Base-by-base conservation (phyloP, 805 yeast species). In the Zygosaccharomyces bisporus region DNA sequence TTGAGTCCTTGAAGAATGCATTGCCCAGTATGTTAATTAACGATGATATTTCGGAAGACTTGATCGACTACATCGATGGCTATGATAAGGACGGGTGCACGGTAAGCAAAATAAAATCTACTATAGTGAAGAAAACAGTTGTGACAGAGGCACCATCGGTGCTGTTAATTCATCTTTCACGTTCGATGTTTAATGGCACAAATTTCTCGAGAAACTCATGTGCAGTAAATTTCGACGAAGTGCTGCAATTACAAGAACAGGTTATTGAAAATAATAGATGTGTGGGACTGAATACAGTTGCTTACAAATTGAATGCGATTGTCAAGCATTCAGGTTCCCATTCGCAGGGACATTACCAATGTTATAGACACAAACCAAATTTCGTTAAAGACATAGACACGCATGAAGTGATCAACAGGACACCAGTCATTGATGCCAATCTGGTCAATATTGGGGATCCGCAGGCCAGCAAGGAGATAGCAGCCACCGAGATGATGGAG, bases 271-370 rank as follows among this genome's bases (percentile, higher is more conserved):
- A 48, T 34, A 41, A 55, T 37, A 46, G 45, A 34, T 47, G 51
- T 37, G 49, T 47, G 5, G 53, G 54, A 2, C 44, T 49, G 6
- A 39, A 49, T 46, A 64, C 50, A 55, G 65, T 66, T 47, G 73
- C 68, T 32, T 89, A 86, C 61, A 69, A 70, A 47, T 70, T 93
- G 29, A 76, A 74, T 49, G 84, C 96, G 0, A 69, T 87, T 49
- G 80, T 93, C 14, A 76, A 89, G 52, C 98, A 93, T 61, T 79
- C 81, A 36, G 99, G 99, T 0, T 80, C 91, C 1, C 97, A 90
- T 63, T 75, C 81, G 16, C 77, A 80, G 34, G 98, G 98, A 1
- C 98, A 90, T 59, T 90, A 89, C 60, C 95, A 90, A 56, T 86
- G 96, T 55, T 87, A 79, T 60, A 81, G 85, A 50, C 80, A 79